Evolutionary conservation across 164 flowering plant genomes (phyloP).

Genomic region (Euptelea pleiosperma): DNA sequence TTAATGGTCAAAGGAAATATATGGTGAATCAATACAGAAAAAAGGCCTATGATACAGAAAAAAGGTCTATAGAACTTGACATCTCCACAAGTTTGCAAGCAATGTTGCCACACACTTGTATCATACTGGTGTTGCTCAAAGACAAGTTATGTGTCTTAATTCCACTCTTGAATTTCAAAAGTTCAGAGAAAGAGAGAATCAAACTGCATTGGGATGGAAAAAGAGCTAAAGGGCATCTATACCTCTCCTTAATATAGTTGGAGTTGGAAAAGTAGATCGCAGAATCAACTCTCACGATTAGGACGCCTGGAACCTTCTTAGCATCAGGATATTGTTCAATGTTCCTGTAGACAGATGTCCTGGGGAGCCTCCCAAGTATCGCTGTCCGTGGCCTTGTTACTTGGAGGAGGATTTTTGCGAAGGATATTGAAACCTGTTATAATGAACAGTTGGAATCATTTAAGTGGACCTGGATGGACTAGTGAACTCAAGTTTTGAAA

Average conservation of each 20-base stretch:
- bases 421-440: constrained; percentile 63
- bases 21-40: too few relatives aligned
- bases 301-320: constrained; percentile 49
- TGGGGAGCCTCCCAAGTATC: constrained; percentile 60
- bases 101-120: neutral
- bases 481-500: neutral
- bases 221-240: neutral
- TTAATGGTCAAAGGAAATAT: too few relatives aligned
- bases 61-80: too few relatives aligned
- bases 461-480: neutral
- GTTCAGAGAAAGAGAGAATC: too few relatives aligned
- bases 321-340: constrained; percentile 76
- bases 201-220: too few relatives aligned
- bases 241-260: constrained; percentile 80
- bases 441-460: neutral
- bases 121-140: too few relatives aligned
- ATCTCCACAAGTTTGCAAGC: neutral
- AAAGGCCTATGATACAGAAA: too few relatives aligned
- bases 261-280: constrained; percentile 88
- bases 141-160: too few relatives aligned
- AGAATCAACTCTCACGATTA: constrained; percentile 75
- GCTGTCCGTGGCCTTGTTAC: constrained; percentile 81
- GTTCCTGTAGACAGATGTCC: constrained; percentile 64
- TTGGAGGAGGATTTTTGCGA: constrained; percentile 76
- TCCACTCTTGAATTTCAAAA: neutral